Base-by-base conservation (phyloP, 192 early-diverging fungal genomes). In the Hyaloraphidium curvatum region DNA sequence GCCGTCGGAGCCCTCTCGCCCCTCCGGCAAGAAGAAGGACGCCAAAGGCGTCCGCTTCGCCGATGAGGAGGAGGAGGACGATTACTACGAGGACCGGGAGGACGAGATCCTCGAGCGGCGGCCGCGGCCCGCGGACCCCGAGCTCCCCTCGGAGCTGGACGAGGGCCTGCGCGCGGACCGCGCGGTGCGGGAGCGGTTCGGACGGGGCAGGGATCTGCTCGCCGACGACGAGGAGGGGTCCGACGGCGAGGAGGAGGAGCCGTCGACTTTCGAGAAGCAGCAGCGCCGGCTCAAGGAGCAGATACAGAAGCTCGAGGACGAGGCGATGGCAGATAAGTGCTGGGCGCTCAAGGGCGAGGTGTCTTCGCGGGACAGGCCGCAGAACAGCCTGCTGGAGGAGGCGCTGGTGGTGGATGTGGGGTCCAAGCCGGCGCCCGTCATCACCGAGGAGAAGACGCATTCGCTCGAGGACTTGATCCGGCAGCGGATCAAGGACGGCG, bases 271-370 rank as follows among this genome's bases (percentile, higher is more conserved):
- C 55, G 80, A 98, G 67, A 78, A 71, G 53, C 74, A 80, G 59
- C 86, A 90, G 50, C 68, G 72, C 26, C 66, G 68, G 54, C 56
- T 92, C 1, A 66, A 72, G 40, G 67, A 71, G 22, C 73, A 82
- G 58, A 96, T 96, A 55, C 66, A 74, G 14, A 68, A 72, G 54
- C 72, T 93, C n/a, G 94, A 98, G 59, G 67, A 74, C 39, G 89
- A 94, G 61, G 83, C 83, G 4, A 66, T 96, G 5, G 77, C 72
- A 23, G 69, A 67, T 14, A 87, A 86, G 64, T 72, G 91, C 50
- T 98, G 94, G 94, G 81, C 86, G 19, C 66, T 93, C 61, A 73
- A 67, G 11, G 94, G 94, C 51, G 94, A 98, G 67, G 81, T 82
- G 3, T 70, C 66, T 27, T 72, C 82, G 3, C 81, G 73, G 21